A percentile compares a stretch with the other conserved stretches of the same genome.
These are phyloP conservation scores for Trifolium subterraneum DNA, from an alignment of 306 rosid species.

Conservation along the genomic window DNA sequence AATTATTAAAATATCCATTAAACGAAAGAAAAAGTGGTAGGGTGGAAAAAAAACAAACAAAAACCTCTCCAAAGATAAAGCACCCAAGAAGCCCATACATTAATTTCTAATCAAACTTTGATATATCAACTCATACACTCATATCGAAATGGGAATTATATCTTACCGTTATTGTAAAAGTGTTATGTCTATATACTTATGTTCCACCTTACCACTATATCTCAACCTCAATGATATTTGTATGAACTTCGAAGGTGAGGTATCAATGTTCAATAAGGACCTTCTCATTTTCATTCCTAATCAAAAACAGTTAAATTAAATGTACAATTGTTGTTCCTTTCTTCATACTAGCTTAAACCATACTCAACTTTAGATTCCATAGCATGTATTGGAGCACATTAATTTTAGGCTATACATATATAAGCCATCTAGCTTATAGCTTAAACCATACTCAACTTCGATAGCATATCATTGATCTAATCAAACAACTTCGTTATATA, in stretches of 20 bases:
- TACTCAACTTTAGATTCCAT: no score
- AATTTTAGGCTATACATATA: background rate
- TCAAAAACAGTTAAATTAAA: conserved; percentile 38
- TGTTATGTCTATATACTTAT: conserved; percentile 14
- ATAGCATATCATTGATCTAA: conserved; percentile 27
- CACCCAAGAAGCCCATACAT: background rate
- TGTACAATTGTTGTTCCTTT: conserved; percentile 4
- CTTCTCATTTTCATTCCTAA: conserved; percentile 3
- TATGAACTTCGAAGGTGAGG: conserved; percentile 52
- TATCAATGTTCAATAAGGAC: conserved; percentile 33
- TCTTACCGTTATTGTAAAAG: conserved; percentile 4
- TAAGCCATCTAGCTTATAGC: background rate
- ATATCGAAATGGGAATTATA: conserved; percentile 32
- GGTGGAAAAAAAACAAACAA: no score
- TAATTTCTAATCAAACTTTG: background rate
- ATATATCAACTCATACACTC: conserved; percentile 33
- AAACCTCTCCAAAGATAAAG: no score
- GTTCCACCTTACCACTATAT: conserved; percentile 34
- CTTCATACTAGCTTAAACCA: background rate
- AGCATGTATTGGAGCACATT: background rate
- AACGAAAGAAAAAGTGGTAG: no score
- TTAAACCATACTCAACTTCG: conserved; percentile 36
- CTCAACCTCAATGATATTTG: background rate
- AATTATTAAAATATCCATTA: no score
- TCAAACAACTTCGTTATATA: conserved; percentile 22